Evolutionary conservation across 257 asterid species (phyloP).

Genomic region (Nicotiana paniculata): DNA sequence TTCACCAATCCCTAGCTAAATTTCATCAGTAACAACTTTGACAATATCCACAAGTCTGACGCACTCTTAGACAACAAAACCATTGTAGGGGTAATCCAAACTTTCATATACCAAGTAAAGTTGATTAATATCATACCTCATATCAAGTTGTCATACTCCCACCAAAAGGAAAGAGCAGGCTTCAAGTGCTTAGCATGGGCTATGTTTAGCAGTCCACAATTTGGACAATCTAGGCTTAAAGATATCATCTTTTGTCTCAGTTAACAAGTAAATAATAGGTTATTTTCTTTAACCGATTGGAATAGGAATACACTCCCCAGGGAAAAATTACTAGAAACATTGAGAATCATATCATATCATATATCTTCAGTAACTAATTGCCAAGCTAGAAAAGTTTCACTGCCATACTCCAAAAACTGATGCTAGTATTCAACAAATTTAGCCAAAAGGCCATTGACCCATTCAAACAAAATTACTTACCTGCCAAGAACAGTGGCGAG

Average conservation of each 20-base stretch:
- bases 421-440: neutral
- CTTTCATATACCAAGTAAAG: neutral
- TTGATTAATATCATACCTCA: neutral
- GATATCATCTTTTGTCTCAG: neutral
- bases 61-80: neutral
- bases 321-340: neutral
- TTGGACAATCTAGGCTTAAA: neutral
- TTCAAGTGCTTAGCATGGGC: neutral
- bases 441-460: neutral
- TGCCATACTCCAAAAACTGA: neutral
- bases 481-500: constrained; percentile 93
- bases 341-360: neutral
- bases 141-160: neutral
- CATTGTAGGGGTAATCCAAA: neutral
- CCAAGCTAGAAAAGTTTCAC: neutral
- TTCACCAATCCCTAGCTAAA: no score
- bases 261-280: neutral
- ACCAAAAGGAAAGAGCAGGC: neutral
- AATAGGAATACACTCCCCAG: neutral
- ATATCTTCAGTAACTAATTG: neutral
- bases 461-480: constrained; percentile 18
- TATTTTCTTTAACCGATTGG: neutral
- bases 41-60: neutral
- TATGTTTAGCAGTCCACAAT: neutral
- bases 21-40: neutral